Evolutionary conservation across 306 rosid genomes (phyloP).

Genomic region (Albizia julibrissin): DNA sequence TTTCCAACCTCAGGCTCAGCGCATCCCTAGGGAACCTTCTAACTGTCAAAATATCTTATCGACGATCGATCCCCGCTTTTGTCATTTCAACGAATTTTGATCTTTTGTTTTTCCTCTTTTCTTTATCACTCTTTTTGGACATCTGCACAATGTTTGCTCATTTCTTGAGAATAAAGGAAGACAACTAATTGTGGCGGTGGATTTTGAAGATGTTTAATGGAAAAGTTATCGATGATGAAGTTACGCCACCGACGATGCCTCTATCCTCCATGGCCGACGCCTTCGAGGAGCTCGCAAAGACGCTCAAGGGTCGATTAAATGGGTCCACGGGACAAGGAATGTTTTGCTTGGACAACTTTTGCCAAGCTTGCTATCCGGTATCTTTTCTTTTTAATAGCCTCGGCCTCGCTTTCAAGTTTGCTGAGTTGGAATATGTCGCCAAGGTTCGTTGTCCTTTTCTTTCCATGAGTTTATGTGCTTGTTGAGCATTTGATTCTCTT

Average conservation of each 20-base stretch:
- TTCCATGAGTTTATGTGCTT: neutral
- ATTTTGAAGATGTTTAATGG: constrained; percentile 26
- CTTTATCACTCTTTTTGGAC: neutral
- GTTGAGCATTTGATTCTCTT: neutral
- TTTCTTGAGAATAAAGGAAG: neutral
- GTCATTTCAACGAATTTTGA: neutral
- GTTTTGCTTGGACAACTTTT: constrained; percentile 59
- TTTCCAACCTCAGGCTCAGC: constrained; percentile 27
- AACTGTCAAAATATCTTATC: neutral
- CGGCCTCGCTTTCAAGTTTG: constrained; percentile 94
- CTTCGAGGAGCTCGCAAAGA: constrained; percentile 56
- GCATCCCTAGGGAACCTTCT: constrained; percentile 31
- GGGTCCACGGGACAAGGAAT: constrained; percentile 12
- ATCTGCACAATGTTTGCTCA: neutral
- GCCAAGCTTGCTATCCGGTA: constrained; percentile 62
- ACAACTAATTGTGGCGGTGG: neutral
- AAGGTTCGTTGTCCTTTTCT: constrained; percentile 51
- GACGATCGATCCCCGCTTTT: neutral
- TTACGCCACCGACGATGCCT: constrained; percentile 40
- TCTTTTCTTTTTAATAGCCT: constrained; percentile 80
- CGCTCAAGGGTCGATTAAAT: constrained; percentile 2
- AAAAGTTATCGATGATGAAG: constrained; percentile 11
- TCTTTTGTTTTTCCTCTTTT: neutral
- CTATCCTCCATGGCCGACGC: constrained; percentile 73
- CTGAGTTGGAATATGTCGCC: constrained; percentile 84